Base-by-base conservation (phyloP, 768 basidiomycete species). In the Lactarius indigo region DNA sequence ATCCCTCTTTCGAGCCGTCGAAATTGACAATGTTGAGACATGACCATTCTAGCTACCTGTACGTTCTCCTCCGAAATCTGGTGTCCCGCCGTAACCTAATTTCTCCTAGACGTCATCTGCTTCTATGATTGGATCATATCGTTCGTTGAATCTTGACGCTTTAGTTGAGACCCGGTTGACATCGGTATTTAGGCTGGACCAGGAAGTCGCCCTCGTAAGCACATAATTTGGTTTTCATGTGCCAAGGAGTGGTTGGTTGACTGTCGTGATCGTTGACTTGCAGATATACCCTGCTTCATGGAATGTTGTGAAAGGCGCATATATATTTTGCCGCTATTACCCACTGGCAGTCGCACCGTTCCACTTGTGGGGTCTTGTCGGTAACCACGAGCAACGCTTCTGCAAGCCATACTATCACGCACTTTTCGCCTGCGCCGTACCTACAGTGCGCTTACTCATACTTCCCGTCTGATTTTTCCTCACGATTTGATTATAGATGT, bases 91-190 rank as follows among this genome's bases (percentile, higher is more conserved):
- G 6, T 10, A 2, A 17, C 13, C 47, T 59, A 28, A 54, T 50
- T 59, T 35, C 8, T 31, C 28, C 6, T 39, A 71, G 70, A 70
- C 17, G 52, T 44, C 7, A 13, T 71, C 37, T 57, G 65, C n/a
- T 57, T 71, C 42, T 71, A 71, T 64, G 70, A 71, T 56, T 71
- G 70, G 70, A 35, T 71, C 23, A 65, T 64, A 30, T 62, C 64
- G 70, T 71, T 28, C 61, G 70, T 70, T 12, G 12, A 54, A 41
- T 39, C n/a, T 33, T 2, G 5, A 0, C 26, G 9, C 18, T 37
- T 37, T 12, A 47, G 31, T 64, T 37, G 12, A 37, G 35, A 13
- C 12, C 12, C 3, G 0, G 35, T 35, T 42, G 18, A 18, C 13
- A 9, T 41, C 17, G 26, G 42, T 20, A 26, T 37, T 30, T 26